Evolutionary conservation across 345 rosid species (phyloP).

Genomic region (Brassica rapa): DNA sequence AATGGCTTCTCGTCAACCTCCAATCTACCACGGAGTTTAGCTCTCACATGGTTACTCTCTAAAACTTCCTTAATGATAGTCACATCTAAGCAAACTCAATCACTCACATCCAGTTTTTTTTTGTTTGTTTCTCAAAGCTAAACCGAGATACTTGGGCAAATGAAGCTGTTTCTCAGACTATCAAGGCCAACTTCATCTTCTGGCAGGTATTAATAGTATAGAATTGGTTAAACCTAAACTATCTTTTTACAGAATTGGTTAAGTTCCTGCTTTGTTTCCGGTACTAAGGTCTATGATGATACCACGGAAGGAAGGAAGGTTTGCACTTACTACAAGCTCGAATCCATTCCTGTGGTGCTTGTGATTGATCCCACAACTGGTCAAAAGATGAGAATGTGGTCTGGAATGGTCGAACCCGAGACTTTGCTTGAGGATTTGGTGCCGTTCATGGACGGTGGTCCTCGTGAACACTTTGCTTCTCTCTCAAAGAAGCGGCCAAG

Average conservation of each 20-base stretch:
- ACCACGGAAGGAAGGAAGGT: conserved; percentile 92
- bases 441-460: conserved; percentile 93
- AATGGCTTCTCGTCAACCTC: conserved; percentile 95
- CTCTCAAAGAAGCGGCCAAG: conserved; percentile 89
- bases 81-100: neutral
- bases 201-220: conserved; percentile 70
- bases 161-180: conserved; percentile 90
- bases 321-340: conserved; percentile 85
- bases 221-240: conserved; percentile 4
- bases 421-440: conserved; percentile 89
- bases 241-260: neutral
- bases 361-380: conserved; percentile 97
- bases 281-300: conserved; percentile 76
- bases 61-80: no score
- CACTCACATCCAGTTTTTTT: conserved; percentile 1
- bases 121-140: conserved; percentile 59
- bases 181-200: conserved; percentile 86
- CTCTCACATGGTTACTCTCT: conserved; percentile 69
- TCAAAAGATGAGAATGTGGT: conserved; percentile 88
- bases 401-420: conserved; percentile 93
- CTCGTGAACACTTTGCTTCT: conserved; percentile 70
- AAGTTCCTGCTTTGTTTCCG: neutral
- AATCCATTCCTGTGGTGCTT: conserved; percentile 85
- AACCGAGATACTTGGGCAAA: conserved; percentile 99
- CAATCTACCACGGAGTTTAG: conserved; percentile 93